Evolutionary conservation across 495 filamentous ascomycete genomes (phyloP).

Genomic region (Neurospora sp.): DNA sequence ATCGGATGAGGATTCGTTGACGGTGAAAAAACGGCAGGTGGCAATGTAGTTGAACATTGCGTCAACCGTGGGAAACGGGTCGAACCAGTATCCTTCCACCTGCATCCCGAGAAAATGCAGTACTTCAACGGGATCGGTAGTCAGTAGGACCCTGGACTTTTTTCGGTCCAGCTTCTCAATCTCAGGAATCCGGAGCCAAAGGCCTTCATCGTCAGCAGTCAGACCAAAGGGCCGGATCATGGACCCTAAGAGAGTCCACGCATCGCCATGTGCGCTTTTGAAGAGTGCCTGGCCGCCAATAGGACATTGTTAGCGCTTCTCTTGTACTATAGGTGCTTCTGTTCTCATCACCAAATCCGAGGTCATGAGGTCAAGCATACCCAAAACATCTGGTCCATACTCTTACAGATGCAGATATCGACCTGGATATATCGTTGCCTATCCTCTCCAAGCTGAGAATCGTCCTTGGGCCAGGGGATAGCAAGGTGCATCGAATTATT

Average conservation of each 20-base stretch:
- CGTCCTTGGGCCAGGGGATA: conserved; percentile 37
- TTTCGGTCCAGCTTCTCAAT: conserved; percentile 49
- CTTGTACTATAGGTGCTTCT: not conserved
- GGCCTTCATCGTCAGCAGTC: conserved; percentile 47
- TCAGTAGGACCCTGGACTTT: conserved; percentile 46
- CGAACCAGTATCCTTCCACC: conserved; percentile 26
- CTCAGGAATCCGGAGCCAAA: conserved; percentile 52
- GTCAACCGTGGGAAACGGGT: conserved; percentile 38
- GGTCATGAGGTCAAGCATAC: conserved; percentile 5
- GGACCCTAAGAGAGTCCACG: conserved; percentile 55
- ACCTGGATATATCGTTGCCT: conserved; percentile 45
- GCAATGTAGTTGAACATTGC: conserved; percentile 49
- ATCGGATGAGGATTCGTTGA: conserved; percentile 9
- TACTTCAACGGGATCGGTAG: conserved; percentile 38
- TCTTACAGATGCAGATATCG: conserved; percentile 46
- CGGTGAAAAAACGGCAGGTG: conserved; percentile 43
- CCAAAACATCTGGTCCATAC: conserved; percentile 42
- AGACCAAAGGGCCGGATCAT: conserved; percentile 52
- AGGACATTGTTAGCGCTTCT: not conserved
- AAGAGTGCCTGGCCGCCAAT: conserved; percentile 32
- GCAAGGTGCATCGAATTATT: conserved; percentile 30
- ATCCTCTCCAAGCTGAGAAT: not conserved
- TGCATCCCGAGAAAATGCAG: conserved; percentile 52
- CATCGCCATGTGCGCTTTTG: conserved; percentile 52
- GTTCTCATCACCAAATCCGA: not conserved